Evolutionary conservation across 768 basidiomycete species (phyloP), one percentile per base, ranked within the genome.

Genomic region (Aureoboletus auriporus): DNA sequence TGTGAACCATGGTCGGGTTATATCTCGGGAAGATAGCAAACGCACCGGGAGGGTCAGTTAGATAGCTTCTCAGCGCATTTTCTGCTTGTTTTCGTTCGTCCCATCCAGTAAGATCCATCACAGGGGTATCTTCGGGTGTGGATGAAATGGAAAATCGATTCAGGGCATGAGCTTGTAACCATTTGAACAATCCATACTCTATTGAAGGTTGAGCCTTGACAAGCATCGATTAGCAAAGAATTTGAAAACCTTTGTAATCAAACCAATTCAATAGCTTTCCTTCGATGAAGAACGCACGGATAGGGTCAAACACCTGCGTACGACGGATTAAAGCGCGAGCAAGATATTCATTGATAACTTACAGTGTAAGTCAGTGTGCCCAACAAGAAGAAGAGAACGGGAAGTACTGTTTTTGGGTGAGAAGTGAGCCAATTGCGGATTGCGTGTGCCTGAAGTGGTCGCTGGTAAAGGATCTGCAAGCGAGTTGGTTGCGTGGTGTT

Each of bases 291-390:
- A 92, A 72, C 3, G 83, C 79, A 26, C 95, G 84, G 36, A 99
- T 79, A 3, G 93, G 93, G 65, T 97, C 93, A 59, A 97, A 96
- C 44, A 97, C 80, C 88, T 95, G 52, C 1, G 8, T 51, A 44
- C 39, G 16, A n/a, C 9, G 26, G 13, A 34, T 59, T 9, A 16
- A n/a, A 17, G 26, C 1, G 6, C 8, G 35, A 39, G 8, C 14
- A 8, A 44, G 17, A 42, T 14, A 30, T 33, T 17, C n/a, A 49
- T 27, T 34, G 23, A 3, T 5, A 47, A 68, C 82, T 51, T 53
- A 91, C 92, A 6, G 89, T 86, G 63, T 95, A 96, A 17, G 90
- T 90, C 33, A 98, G 57, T 3, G 86, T 85, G 10, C 93, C 95
- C n/a, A 98, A 64, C 2, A 98, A 69, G 65, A 97, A 96, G 37